These are phyloP conservation scores for Psilocybe cubensis DNA, from an alignment of 768 basidiomycete genomes.

Conservation along the genomic window DNA sequence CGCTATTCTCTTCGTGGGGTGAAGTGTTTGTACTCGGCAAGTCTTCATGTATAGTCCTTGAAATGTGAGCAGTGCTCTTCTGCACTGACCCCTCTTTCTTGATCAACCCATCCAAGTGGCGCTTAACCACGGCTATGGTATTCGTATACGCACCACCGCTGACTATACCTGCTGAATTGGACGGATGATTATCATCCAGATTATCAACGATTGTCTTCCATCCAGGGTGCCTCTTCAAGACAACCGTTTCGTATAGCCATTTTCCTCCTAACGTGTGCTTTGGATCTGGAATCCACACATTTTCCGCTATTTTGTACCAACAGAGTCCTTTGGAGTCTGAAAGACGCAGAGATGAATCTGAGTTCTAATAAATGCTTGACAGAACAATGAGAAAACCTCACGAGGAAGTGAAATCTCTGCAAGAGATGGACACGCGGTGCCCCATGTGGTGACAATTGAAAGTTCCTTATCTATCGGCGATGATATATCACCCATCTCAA, in stretches of 20 bases:
- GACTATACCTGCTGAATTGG: neutral
- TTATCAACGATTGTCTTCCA: slow-evolving; percentile 24
- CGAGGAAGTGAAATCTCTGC: slow-evolving; percentile 39
- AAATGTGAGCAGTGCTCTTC: neutral
- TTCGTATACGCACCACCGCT: neutral
- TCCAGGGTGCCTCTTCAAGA: slow-evolving; percentile 22
- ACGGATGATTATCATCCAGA: neutral
- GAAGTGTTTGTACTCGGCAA: neutral
- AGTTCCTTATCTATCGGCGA: slow-evolving; percentile 38
- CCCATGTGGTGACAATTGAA: slow-evolving; percentile 39
- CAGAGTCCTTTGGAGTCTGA: slow-evolving; percentile 28
- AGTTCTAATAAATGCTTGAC: neutral
- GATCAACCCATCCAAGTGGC: slow-evolving; percentile 6
- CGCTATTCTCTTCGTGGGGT: neutral
- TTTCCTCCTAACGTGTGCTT: slow-evolving; percentile 18
- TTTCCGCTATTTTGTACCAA: slow-evolving; percentile 27
- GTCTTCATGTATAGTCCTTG: neutral
- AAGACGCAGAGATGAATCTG: neutral
- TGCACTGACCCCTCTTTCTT: neutral
- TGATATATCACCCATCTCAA: slow-evolving; percentile 29
- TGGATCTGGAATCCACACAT: slow-evolving; percentile 33
- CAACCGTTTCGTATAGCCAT: slow-evolving; percentile 28
- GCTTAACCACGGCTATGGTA: slow-evolving; percentile 6
- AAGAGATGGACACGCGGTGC: slow-evolving; percentile 37
- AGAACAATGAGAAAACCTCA: slow-evolving; percentile 22